Percentiles rank a stretch among this genome's conserved stretches.
phyloP scores from a whole-genome alignment of 495 filamentous ascomycete species.

The Corynascus novoguineensis region DNA sequence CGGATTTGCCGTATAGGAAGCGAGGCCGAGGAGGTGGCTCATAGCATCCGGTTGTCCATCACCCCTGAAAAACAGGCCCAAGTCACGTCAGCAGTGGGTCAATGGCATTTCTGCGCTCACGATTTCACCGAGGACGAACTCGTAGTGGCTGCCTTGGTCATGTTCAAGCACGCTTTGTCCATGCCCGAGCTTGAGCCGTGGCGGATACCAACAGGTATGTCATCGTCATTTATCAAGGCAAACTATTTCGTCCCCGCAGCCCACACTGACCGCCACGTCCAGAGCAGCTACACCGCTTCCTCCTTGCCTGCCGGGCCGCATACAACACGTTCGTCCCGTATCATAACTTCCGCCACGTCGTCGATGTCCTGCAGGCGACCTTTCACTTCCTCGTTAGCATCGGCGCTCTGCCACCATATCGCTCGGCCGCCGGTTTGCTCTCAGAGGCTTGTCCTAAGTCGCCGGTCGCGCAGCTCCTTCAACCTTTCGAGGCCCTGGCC shows the following conservation, averaged over 20 bases:
- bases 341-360: slow-evolving; percentile 96
- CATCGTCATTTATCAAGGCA: background rate
- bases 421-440: slow-evolving; percentile 17
- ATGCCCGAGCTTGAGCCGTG: slow-evolving; percentile 77
- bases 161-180: slow-evolving; percentile 81
- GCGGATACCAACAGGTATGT: slow-evolving; percentile 67
- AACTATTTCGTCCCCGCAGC: background rate
- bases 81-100: slow-evolving; percentile 64
- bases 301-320: slow-evolving; percentile 75
- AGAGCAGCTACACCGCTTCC: slow-evolving; percentile 69
- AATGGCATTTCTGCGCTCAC: slow-evolving; percentile 86
- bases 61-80: slow-evolving; percentile 51
- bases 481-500: slow-evolving; percentile 81
- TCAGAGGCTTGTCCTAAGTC: slow-evolving; percentile 39
- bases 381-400: slow-evolving; percentile 89
- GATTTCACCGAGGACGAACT: slow-evolving; percentile 85
- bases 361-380: slow-evolving; percentile 90
- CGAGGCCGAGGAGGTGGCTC: slow-evolving; percentile 41
- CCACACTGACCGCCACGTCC: slow-evolving; percentile 22
- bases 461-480: slow-evolving; percentile 65
- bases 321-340: slow-evolving; percentile 98
- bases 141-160: slow-evolving; percentile 68
- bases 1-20: slow-evolving; percentile 72
- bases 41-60: slow-evolving; percentile 43
- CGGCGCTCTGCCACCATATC: slow-evolving; percentile 68